Percentiles rank a stretch among this genome's conserved stretches.
Conservation (phyloP, 805 yeast species). For the Groenewaldozyma salmanticensis region DNA sequence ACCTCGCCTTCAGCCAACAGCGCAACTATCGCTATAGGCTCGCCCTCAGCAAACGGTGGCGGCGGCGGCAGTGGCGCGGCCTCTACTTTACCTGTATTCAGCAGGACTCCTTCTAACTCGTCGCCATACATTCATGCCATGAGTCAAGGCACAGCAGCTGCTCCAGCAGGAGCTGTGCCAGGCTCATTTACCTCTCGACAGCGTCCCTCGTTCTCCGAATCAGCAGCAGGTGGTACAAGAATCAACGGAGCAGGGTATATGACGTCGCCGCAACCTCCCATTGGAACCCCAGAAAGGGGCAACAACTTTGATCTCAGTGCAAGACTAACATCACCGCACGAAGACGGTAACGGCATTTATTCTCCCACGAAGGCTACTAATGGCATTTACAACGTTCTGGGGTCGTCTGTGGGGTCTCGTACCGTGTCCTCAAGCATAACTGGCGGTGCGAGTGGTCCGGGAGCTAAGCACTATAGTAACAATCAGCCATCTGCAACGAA, state of each 20-base stretch:
- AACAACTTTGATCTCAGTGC: not conserved
- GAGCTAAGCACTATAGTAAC: too few species aligned
- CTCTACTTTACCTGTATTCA: too few species aligned
- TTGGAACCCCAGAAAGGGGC: slow-evolving; percentile 5
- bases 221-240: not conserved
- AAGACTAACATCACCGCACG: not conserved
- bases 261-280: slow-evolving; percentile 5
- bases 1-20: too few species aligned
- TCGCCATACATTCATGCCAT: not conserved
- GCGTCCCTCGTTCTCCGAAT: not conserved
- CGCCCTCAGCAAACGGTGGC: too few species aligned
- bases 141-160: slow-evolving; percentile 1
- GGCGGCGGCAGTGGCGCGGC: too few species aligned
- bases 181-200: slow-evolving; percentile 1
- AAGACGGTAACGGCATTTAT: too few species aligned
- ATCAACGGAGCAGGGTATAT: not conserved
- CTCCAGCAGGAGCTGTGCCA: not conserved
- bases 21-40: too few species aligned
- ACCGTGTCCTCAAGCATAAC: not conserved
- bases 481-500: slow-evolving; percentile 4
- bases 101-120: not conserved
- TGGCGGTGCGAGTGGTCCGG: too few species aligned
- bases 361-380: too few species aligned
- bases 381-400: too few species aligned
- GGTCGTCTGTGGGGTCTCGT: slow-evolving; percentile 2